Percentiles rank a stretch among this genome's conserved stretches.
Conservation (phyloP, 2,329 filamentous ascomycete genomes). For the Monosporascus sp. region DNA sequence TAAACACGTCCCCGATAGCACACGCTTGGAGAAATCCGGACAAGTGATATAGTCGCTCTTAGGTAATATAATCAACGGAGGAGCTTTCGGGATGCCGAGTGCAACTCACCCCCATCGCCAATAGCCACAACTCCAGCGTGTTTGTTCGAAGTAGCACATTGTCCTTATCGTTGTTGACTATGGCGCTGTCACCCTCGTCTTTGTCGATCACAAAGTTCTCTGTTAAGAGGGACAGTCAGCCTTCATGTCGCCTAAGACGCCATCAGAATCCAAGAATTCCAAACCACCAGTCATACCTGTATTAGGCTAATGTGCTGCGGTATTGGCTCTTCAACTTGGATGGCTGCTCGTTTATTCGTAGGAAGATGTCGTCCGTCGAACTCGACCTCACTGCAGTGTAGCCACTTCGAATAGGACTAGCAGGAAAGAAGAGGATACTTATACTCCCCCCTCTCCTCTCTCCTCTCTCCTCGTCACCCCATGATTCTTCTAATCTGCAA, state of each 20-base stretch:
- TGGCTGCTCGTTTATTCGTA: too few species aligned
- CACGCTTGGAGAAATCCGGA: too few species aligned
- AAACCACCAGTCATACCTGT: too few species aligned
- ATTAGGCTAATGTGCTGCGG: too few species aligned
- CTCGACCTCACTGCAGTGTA: too few species aligned
- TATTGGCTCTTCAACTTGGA: too few species aligned
- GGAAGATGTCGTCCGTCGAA: too few species aligned
- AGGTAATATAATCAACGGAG: neutral
- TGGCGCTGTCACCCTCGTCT: neutral
- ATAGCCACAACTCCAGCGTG: slow-evolving; percentile 77
- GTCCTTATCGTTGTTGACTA: slow-evolving; percentile 19
- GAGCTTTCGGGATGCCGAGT: neutral
- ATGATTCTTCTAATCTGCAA: slow-evolving; percentile 8
- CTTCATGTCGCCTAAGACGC: too few species aligned
- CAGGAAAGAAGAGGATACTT: slow-evolving; percentile 19
- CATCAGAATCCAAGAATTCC: too few species aligned
- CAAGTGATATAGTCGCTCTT: neutral
- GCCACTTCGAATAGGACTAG: neutral
- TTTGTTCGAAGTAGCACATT: slow-evolving; percentile 97
- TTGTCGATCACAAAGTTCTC: neutral
- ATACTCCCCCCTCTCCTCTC: slow-evolving; percentile 16
- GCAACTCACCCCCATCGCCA: slow-evolving; percentile 71
- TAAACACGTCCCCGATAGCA: too few species aligned
- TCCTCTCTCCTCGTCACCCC: slow-evolving; percentile 7
- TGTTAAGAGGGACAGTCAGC: too few species aligned